Evolutionary conservation across 2,329 filamentous ascomycete species (phyloP).

Genomic region (Trichoderma harzianum): DNA sequence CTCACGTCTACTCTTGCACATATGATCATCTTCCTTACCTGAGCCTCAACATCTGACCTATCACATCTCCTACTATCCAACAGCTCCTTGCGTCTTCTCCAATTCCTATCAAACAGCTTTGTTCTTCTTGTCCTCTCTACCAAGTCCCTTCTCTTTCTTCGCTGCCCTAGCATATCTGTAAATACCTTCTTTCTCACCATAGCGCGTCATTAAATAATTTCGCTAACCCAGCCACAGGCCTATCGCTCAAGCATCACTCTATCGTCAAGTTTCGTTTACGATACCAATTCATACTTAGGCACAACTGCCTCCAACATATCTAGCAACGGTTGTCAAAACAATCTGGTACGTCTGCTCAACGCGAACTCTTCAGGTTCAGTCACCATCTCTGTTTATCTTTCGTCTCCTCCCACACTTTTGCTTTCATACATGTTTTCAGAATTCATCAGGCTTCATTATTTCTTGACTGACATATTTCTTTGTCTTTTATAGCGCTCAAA

Average conservation of each 20-base stretch:
- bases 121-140: background rate
- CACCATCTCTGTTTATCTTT: background rate
- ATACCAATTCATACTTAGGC: background rate
- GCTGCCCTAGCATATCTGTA: background rate
- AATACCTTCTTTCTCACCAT: background rate
- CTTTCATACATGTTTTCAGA: background rate
- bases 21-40: background rate
- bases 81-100: background rate
- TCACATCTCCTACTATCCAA: background rate
- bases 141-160: background rate
- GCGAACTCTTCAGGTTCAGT: too few relatives aligned
- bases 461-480: background rate
- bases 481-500: conserved; percentile 9
- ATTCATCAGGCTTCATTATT: background rate
- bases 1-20: background rate
- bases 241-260: background rate
- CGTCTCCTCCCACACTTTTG: background rate
- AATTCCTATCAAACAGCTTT: background rate
- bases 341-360: background rate
- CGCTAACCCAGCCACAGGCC: background rate
- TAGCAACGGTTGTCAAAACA: background rate
- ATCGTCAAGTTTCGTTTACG: background rate
- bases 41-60: background rate
- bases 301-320: background rate
- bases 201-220: background rate